Base-by-base conservation (phyloP, 208 protist genomes). In the Trypanosoma scelopori region DNA sequence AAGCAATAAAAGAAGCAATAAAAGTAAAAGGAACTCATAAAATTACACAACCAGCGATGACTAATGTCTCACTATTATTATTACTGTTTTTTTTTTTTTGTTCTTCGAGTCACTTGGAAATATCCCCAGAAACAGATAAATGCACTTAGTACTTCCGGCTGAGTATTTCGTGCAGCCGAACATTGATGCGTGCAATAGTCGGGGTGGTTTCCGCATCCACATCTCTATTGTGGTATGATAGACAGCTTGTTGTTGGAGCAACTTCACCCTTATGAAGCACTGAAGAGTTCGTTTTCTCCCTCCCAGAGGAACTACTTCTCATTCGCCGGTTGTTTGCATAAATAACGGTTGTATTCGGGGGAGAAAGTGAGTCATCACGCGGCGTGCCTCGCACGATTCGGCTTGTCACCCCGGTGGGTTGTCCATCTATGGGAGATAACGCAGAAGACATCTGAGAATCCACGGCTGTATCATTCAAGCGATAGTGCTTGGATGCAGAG, bases 151-250 rank as follows among this genome's bases (percentile, higher is more conserved):
- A 55, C 41, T 20, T 52, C 23, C 63, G 35, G 18, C 39, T 69
- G 11, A 69, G 63, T 46, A 69, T 69, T 42, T 69, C 63, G 1
- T 69, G 63, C 22, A 69, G 46, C n/a, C 53, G 53, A 60, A 22
- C 43, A 45, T 69, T 69, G 16, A 69, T 53, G 23, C 32, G n/a
- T 52, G 43, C 43, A 47, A 69, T 69, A 30, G 46, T 46, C 18
- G 63, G 20, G 25, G 52, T 28, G 30, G 9, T 52, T 35, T 61
- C 52, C 25, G 1, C 16, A 16, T 23, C 39, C 5, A 22, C 51
- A 20, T 50, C 22, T 55, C 22, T 42, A 46, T 61, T 51, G 18
- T 35, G 18, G 20, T 23, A 23, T 23, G 28, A 46, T 1, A 28
- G 59, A 6, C 9, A 22, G 13, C 55, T 23, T 35, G 3, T 4